A percentile compares a stretch with the other conserved stretches of the same genome.
These are phyloP conservation scores for Combretum micranthum DNA, from an alignment of 345 rosid genomes.

Conservation along the genomic window DNA sequence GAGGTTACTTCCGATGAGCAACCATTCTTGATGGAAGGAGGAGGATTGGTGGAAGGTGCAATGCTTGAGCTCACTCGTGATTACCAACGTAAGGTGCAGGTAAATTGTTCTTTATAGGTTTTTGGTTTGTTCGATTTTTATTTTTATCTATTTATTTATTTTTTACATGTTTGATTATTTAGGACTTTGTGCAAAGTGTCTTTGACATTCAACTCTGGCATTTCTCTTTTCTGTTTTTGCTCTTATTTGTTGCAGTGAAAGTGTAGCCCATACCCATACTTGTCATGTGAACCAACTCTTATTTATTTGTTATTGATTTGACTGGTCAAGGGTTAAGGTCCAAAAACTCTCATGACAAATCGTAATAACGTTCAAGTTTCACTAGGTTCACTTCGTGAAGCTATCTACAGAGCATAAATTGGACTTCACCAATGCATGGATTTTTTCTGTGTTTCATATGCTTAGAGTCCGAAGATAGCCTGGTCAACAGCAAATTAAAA, in stretches of 20 bases:
- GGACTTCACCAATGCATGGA: not conserved
- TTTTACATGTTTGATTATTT: not conserved
- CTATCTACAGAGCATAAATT: too few relatives aligned
- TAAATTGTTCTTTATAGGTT: conserved; percentile 11
- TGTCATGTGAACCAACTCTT: not conserved
- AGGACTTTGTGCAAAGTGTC: not conserved
- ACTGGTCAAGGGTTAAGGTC: not conserved
- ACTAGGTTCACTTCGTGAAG: too few relatives aligned
- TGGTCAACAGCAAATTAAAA: too few relatives aligned
- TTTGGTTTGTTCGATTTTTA: not conserved
- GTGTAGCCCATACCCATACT: not conserved
- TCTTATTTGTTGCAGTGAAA: not conserved
- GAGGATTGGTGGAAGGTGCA: conserved; percentile 47
- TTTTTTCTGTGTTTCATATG: not conserved
- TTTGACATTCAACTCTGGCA: not conserved
- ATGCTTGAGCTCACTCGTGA: conserved; percentile 48
- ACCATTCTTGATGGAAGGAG: conserved; percentile 41
- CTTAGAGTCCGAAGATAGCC: too few relatives aligned
- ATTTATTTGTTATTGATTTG: not conserved
- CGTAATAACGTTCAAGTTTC: too few relatives aligned
- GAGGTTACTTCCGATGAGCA: conserved; percentile 33
- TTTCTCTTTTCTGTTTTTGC: not conserved
- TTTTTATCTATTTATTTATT: not conserved
- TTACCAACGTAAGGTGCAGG: conserved; percentile 57
- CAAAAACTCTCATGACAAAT: not conserved